These are phyloP conservation scores for Acer campestre DNA, from an alignment of 345 rosid genomes.

Conservation along the genomic window DNA sequence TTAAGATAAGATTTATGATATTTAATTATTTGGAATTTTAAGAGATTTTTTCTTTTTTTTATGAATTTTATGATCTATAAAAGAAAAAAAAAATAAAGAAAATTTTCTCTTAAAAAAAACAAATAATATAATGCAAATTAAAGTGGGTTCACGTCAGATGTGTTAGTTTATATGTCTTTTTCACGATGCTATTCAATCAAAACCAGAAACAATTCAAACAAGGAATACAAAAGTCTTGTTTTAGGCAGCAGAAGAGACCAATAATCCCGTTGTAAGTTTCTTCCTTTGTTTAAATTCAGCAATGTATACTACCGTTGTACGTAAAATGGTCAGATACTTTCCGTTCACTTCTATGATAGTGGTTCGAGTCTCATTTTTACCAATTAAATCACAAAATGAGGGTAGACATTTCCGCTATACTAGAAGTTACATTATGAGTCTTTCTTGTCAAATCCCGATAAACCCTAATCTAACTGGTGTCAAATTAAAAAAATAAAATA, in stretches of 20 bases:
- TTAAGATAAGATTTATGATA: not conserved
- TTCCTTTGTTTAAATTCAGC: not conserved
- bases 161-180: slow-evolving; percentile 5
- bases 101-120: not conserved
- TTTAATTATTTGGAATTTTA: not conserved
- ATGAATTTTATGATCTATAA: not conserved
- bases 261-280: not conserved
- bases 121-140: not conserved
- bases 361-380: too few species aligned
- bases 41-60: too few species aligned
- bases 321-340: too few species aligned
- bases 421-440: too few species aligned
- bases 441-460: too few species aligned
- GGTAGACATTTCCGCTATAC: too few species aligned
- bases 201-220: not conserved
- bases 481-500: too few species aligned
- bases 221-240: not conserved
- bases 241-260: not conserved
- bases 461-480: too few species aligned
- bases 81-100: too few species aligned
- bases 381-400: too few species aligned
- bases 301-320: too few species aligned
- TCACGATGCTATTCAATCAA: not conserved
- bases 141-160: not conserved
- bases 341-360: too few species aligned